A percentile compares a stretch with the other conserved stretches of the same genome.
Conservation (phyloP, 1,284 basidiomycete species). For the Melampsora americana region DNA sequence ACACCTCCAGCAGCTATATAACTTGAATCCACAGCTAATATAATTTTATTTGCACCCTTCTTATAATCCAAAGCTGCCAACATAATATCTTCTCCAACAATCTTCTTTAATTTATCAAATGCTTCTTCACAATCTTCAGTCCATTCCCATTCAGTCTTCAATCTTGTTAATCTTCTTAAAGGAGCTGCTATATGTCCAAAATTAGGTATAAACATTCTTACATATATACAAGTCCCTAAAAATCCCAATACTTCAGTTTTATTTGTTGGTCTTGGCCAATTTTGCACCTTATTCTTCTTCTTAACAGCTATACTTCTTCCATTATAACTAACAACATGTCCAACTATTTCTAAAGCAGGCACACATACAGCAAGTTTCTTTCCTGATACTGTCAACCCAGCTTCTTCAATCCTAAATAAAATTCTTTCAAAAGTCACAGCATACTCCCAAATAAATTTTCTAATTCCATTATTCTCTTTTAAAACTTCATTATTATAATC, state of each 20-base stretch:
- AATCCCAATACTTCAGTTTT: not conserved
- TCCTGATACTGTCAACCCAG: slow-evolving; percentile 18
- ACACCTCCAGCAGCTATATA: slow-evolving; percentile 14
- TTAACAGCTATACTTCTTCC: not conserved
- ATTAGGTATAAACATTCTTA: slow-evolving; percentile 33
- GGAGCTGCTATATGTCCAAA: not conserved
- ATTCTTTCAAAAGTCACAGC: slow-evolving; percentile 11
- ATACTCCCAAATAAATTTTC: slow-evolving; percentile 27
- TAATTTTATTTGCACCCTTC: not conserved
- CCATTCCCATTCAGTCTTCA: slow-evolving; percentile 15
- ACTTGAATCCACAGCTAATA: slow-evolving; percentile 23
- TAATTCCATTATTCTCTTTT: no score
- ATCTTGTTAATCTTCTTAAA: slow-evolving; percentile 12
- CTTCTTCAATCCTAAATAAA: slow-evolving; percentile 27
- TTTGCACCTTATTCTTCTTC: slow-evolving; percentile 24
- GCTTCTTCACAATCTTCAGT: slow-evolving; percentile 8
- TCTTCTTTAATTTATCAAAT: not conserved
- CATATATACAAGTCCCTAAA: slow-evolving; percentile 22
- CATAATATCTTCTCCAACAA: slow-evolving; percentile 23
- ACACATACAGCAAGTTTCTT: slow-evolving; percentile 2
- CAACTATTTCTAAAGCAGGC: slow-evolving; percentile 19
- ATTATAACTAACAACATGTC: slow-evolving; percentile 21
- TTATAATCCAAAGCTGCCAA: slow-evolving; percentile 3
- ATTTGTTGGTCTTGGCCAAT: no score
- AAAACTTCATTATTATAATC: no score